A percentile compares a stretch with the other conserved stretches of the same genome.
These are phyloP conservation scores for Penicillium egyptiacum DNA, from an alignment of 495 filamentous ascomycete genomes.

Conservation along the genomic window DNA sequence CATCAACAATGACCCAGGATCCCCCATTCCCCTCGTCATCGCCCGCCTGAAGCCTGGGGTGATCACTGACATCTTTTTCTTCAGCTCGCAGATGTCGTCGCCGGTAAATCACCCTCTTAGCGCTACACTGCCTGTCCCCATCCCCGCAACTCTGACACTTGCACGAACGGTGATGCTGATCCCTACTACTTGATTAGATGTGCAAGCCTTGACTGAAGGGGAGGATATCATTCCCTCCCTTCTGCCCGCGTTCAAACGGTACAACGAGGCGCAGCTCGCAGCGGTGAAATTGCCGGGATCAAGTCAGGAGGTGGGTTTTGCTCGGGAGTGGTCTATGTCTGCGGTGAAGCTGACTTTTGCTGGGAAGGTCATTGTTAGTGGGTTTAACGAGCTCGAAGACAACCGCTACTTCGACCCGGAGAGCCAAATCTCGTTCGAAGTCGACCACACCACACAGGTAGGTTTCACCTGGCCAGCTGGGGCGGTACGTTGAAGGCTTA, in stretches of 20 bases:
- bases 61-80: slow-evolving; percentile 6
- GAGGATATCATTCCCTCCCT: slow-evolving; percentile 67
- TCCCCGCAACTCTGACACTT: slow-evolving; percentile 11
- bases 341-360: slow-evolving; percentile 19
- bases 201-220: slow-evolving; percentile 81
- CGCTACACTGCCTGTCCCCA: slow-evolving; percentile 1
- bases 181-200: slow-evolving; percentile 55
- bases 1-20: slow-evolving; percentile 6
- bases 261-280: slow-evolving; percentile 92
- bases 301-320: slow-evolving; percentile 63
- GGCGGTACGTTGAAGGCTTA: slow-evolving; percentile 12
- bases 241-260: slow-evolving; percentile 81
- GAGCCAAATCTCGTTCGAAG: slow-evolving; percentile 78
- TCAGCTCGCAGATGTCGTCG: slow-evolving; percentile 86
- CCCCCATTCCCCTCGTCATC: slow-evolving; percentile 8
- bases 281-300: slow-evolving; percentile 86
- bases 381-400: slow-evolving; percentile 74
- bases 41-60: slow-evolving; percentile 2
- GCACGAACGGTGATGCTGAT: slow-evolving; percentile 20
- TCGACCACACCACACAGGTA: slow-evolving; percentile 83
- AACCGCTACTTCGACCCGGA: slow-evolving; percentile 87
- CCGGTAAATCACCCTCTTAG: slow-evolving; percentile 57
- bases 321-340: neutral
- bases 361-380: slow-evolving; percentile 76
- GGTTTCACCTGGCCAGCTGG: neutral